Conservation (phyloP, 2,329 filamentous ascomycete genomes). For the Scedosporium minutisporum region DNA sequence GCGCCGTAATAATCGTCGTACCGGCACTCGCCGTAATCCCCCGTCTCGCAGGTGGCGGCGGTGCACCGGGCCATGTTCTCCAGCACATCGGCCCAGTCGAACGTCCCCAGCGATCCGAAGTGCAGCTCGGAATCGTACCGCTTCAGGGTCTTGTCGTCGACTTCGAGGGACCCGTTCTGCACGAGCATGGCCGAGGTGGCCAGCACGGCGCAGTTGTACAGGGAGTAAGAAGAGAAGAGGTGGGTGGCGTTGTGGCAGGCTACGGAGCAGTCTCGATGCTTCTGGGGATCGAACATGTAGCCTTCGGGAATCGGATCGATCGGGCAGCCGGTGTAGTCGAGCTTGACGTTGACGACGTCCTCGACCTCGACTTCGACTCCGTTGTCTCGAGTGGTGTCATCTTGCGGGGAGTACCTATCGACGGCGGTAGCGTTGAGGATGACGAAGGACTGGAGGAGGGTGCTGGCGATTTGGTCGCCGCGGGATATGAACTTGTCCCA, state of each 20-base stretch:
- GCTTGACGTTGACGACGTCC: background rate
- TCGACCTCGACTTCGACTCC: background rate
- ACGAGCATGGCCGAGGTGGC: background rate
- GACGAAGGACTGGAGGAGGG: background rate
- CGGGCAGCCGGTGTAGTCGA: background rate
- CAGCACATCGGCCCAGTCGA: background rate
- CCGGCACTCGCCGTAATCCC: background rate
- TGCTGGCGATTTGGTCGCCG: background rate
- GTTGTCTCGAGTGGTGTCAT: background rate
- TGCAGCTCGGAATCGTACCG: background rate
- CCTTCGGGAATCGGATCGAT: background rate
- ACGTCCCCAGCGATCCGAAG: background rate
- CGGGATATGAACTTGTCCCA: background rate
- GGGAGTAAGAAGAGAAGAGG: background rate
- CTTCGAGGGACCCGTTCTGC: background rate
- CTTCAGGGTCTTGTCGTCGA: background rate
- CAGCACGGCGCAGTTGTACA: background rate
- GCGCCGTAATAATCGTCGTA: background rate
- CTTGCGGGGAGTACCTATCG: background rate
- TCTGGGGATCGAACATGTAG: background rate
- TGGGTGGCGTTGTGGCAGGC: background rate
- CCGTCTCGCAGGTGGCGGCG: background rate
- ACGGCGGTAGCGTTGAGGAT: background rate
- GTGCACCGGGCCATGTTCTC: conserved; percentile 1
- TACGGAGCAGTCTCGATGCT: background rate